Evolutionary conservation across 208 protist species (phyloP).

Genomic region (Leishmania major): DNA sequence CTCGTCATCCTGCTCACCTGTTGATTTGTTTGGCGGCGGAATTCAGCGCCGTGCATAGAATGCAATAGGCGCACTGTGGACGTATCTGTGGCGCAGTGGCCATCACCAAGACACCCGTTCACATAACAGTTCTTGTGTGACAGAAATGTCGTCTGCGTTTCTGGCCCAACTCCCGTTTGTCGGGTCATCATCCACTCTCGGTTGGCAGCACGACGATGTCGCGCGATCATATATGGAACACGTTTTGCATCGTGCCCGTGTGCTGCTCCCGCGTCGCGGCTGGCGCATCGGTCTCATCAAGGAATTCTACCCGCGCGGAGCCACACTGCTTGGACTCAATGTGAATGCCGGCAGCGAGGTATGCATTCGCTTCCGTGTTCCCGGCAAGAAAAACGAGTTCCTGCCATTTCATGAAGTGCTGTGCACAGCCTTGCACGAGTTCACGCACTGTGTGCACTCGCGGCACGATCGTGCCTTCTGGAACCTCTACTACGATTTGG

Average conservation of each 20-base stretch:
- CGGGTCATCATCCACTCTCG: slow-evolving; percentile 54
- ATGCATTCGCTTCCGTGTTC: slow-evolving; percentile 76
- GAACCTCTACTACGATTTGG: slow-evolving; percentile 75
- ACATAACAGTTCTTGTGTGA: background rate
- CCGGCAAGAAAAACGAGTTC: slow-evolving; percentile 67
- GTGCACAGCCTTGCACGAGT: slow-evolving; percentile 89
- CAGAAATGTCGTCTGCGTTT: slow-evolving; percentile 29
- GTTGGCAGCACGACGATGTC: slow-evolving; percentile 55
- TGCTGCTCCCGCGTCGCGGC: slow-evolving; percentile 49
- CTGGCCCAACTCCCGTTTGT: slow-evolving; percentile 39
- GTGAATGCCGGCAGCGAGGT: slow-evolving; percentile 80
- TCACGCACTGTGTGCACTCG: slow-evolving; percentile 75
- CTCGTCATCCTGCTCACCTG: background rate
- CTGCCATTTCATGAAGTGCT: slow-evolving; percentile 86
- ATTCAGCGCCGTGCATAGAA: background rate
- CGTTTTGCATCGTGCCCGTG: slow-evolving; percentile 47
- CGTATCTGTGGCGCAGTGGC: background rate
- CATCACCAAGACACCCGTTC: background rate
- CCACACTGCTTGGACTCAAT: slow-evolving; percentile 83
- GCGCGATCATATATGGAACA: slow-evolving; percentile 74
- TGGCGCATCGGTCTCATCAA: slow-evolving; percentile 73
- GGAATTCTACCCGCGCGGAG: slow-evolving; percentile 86
- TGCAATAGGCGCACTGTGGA: too few relatives aligned
- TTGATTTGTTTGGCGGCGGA: background rate
- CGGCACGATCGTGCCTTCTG: slow-evolving; percentile 78